A percentile compares a stretch with the other conserved stretches of the same genome.
These are phyloP conservation scores for Naganishia liquefaciens DNA, from an alignment of 1,284 basidiomycete genomes.

Conservation along the genomic window DNA sequence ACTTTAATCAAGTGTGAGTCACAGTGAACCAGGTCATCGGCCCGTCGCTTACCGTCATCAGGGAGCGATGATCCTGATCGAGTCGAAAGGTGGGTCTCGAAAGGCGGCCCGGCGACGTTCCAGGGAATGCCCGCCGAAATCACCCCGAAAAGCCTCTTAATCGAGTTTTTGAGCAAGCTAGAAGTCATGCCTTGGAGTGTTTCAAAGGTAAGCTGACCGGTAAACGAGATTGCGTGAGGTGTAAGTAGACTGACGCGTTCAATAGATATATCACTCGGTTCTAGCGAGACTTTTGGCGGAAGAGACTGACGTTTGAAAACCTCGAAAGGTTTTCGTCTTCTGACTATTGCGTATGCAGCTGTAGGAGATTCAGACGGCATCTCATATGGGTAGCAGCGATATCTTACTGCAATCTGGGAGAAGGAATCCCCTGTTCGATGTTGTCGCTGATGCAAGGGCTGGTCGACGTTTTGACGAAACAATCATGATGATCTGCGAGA, in stretches of 20 bases:
- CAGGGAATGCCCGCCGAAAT: slow-evolving; percentile 40
- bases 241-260: no score
- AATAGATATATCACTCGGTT: slow-evolving; percentile 16
- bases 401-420: no score
- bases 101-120: slow-evolving; percentile 39
- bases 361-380: no score
- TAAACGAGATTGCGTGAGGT: no score
- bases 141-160: slow-evolving; percentile 35
- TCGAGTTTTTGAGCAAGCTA: slow-evolving; percentile 40
- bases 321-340: no score
- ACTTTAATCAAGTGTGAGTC: slow-evolving; percentile 31
- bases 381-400: no score
- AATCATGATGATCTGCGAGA: no score
- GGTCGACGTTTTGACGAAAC: no score
- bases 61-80: slow-evolving; percentile 41
- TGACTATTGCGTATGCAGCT: no score
- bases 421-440: no score
- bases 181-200: slow-evolving; percentile 42
- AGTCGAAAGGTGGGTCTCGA: slow-evolving; percentile 38
- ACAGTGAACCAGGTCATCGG: background rate
- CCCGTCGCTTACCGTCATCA: slow-evolving; percentile 4
- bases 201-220: slow-evolving; percentile 38
- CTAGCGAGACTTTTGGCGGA: slow-evolving; percentile 15
- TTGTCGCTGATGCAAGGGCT: no score
- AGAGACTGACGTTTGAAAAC: slow-evolving; percentile 1